These are phyloP conservation scores for Prunus padus DNA, from an alignment of 306 rosid genomes.

Conservation along the genomic window DNA sequence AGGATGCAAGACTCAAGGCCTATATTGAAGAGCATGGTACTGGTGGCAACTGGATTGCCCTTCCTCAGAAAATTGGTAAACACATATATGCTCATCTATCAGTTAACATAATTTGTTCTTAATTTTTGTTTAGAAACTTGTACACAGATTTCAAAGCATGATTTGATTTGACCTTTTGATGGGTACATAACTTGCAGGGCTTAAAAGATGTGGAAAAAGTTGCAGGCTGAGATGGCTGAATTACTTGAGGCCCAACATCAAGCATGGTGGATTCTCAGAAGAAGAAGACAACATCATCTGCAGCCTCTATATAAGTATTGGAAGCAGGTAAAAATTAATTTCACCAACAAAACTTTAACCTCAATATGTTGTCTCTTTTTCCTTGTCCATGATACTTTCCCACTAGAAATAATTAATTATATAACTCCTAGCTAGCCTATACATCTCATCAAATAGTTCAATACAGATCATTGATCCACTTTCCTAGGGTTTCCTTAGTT, in stretches of 20 bases:
- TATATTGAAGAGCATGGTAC: constrained; percentile 84
- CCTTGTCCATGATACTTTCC: constrained; percentile 38
- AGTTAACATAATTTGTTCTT: background rate
- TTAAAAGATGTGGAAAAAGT: constrained; percentile 98
- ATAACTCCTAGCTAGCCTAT: background rate
- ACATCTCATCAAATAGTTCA: background rate
- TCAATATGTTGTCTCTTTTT: constrained; percentile 53
- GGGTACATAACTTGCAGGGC: constrained; percentile 47
- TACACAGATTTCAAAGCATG: background rate
- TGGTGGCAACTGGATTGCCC: constrained; percentile 99
- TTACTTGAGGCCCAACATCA: constrained; percentile 93
- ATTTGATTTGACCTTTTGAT: background rate
- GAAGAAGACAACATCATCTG: constrained; percentile 98
- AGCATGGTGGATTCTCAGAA: constrained; percentile 98
- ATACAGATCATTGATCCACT: background rate
- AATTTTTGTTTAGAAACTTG: background rate
- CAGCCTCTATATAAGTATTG: constrained; percentile 95
- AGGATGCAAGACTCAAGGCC: constrained; percentile 80
- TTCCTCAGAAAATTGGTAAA: constrained; percentile 94
- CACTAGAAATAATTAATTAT: background rate
- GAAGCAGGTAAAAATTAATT: constrained; percentile 70
- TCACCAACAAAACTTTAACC: constrained; percentile 4
- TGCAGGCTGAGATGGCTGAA: constrained; percentile 94
- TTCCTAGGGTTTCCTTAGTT: constrained; percentile 13
- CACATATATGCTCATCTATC: background rate